Conservation (phyloP, 2,329 filamentous ascomycete species). For the Calonectria crousiana region DNA sequence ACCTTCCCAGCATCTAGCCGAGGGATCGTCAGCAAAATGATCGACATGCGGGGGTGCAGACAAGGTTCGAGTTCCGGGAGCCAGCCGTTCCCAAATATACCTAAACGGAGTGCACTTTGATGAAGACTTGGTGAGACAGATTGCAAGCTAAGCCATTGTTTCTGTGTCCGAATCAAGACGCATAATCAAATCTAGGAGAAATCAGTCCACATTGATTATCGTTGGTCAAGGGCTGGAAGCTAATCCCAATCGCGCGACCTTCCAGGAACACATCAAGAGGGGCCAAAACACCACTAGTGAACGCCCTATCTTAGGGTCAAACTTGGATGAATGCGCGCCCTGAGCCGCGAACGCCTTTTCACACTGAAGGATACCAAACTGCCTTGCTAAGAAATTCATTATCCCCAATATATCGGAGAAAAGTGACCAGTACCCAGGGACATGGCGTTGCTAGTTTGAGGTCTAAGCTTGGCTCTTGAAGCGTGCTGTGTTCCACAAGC, state of each 20-base stretch:
- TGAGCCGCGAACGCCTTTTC: neutral
- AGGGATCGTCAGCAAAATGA: neutral
- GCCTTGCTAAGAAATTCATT: neutral
- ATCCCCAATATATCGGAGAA: neutral
- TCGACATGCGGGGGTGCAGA: neutral
- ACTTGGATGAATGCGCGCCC: neutral
- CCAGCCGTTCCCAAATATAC: neutral
- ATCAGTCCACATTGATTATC: neutral
- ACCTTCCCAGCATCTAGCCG: neutral
- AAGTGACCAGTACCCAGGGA: neutral
- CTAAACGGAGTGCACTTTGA: neutral
- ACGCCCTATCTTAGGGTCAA: neutral
- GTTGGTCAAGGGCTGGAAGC: neutral
- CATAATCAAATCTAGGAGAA: neutral
- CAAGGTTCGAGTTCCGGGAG: neutral
- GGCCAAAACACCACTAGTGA: neutral
- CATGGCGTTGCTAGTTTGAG: neutral
- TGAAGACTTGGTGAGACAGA: neutral
- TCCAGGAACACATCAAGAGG: neutral
- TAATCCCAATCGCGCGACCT: neutral
- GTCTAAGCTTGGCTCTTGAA: neutral
- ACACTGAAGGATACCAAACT: neutral
- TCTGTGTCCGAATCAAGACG: neutral
- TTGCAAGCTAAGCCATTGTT: neutral
- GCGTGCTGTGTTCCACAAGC: neutral